Evolutionary conservation across 1,139 yeast genomes (phyloP), one percentile per base, ranked within the genome.

Genomic region (Taphrina populina): DNA sequence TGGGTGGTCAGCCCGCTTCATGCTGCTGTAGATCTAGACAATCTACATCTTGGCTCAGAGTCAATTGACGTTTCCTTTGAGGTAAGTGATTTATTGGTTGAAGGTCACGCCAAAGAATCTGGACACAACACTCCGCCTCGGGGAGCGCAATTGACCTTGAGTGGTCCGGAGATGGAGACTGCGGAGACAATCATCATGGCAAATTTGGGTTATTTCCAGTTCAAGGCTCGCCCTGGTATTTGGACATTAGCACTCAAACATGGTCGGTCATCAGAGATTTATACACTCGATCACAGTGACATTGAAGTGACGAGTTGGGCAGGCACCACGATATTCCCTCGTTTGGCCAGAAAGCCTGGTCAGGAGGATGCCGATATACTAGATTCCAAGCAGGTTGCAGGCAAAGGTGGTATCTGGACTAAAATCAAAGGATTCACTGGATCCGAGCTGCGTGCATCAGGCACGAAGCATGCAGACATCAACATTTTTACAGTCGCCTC

Each of bases 401-500:
- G 46, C 3, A 29, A 20, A 15, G 51, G 46, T 24, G 24, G 23
- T 23, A n/a, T 40, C 11, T 40, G 54, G 35, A 15, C 52, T 21
- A 52, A 52, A 19, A 13, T 49, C 26, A 37, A 40, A 13, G 36
- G 36, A n/a, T 26, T 35, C 35, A 20, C 40, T 21, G 23, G 24
- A 13, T 39, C 36, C 17, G 45, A 47, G n/a, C 19, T 37, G 3
- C 29, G 21, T 8, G 59, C 59, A 32, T 10, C 17, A 8, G 29
- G 15, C 33, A 61, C 64, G 34, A 63, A 65, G 35, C 73, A 74
- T 30, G 84, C 90, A 0, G 84, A 80, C 19, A 78, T 90, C 53
- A 87, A 92, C 67, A 82, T 90, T 34, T 88, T 88, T 68, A 78
- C 95, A 0, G 82, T 88, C 33, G 90, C 95, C 0, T 80, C 88